Evolutionary conservation across 2,329 filamentous ascomycete species (phyloP).

Genomic region (Neocucurbitaria cava): DNA sequence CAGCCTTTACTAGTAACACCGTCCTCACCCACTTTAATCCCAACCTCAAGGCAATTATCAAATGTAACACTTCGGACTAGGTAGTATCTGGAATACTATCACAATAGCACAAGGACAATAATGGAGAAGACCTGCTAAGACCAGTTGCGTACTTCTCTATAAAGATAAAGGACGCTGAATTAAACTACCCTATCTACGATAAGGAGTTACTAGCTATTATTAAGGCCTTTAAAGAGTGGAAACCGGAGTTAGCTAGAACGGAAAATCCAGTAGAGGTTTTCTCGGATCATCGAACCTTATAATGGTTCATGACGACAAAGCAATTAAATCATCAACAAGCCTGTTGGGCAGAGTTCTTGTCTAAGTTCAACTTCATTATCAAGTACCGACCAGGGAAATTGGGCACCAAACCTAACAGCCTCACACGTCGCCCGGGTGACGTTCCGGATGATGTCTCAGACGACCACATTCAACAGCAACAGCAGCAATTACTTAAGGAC

Average conservation of each 20-base stretch:
- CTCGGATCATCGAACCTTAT: constrained; percentile 38
- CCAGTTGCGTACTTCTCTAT: constrained; percentile 30
- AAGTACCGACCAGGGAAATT: background rate
- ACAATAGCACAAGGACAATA: constrained; percentile 5
- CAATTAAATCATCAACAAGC: constrained; percentile 31
- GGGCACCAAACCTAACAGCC: background rate
- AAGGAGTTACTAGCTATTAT: constrained; percentile 49
- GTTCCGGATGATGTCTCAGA: constrained; percentile 1
- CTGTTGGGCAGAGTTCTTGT: constrained; percentile 19
- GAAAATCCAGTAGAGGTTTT: constrained; percentile 31
- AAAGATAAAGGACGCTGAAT: constrained; percentile 29
- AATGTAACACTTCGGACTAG: constrained; percentile 29
- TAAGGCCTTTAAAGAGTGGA: constrained; percentile 30
- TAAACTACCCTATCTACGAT: constrained; percentile 47
- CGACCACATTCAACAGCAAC: constrained; percentile 1
- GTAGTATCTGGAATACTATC: constrained; percentile 9
- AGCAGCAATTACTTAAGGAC: background rate
- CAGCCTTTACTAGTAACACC: constrained; percentile 17
- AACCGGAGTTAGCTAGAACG: background rate
- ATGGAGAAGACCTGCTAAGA: constrained; percentile 2
- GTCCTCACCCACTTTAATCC: constrained; percentile 26
- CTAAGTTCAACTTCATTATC: constrained; percentile 1
- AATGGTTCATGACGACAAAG: constrained; percentile 36
- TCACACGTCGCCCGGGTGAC: constrained; percentile 4
- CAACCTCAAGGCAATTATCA: constrained; percentile 14